Conservation (phyloP, 2,329 filamentous ascomycete species). For the Xylaria digitata region DNA sequence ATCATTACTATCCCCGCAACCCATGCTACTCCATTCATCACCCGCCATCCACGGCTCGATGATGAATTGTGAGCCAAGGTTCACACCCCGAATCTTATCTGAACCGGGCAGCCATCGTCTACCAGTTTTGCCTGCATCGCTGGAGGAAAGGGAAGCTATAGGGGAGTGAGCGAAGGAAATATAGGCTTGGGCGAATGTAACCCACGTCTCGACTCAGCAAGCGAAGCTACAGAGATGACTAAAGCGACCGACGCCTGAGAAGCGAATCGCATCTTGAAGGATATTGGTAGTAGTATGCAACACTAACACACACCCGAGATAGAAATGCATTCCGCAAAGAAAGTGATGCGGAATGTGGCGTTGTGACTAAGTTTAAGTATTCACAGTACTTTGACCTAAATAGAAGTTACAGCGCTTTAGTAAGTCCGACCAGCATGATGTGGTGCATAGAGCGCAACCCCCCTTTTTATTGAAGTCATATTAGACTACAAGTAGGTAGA, state of each 20-base stretch:
- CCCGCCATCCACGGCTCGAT: constrained; percentile 62
- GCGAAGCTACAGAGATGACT: constrained; percentile 24
- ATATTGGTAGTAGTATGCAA: not conserved
- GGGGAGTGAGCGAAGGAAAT: not conserved
- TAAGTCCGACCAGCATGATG: not conserved
- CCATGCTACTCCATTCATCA: constrained; percentile 58
- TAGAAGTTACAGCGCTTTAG: constrained; percentile 1
- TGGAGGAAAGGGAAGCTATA: constrained; percentile 19
- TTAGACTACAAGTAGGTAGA: constrained; percentile 1
- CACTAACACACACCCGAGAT: not conserved
- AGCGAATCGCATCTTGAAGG: constrained; percentile 25
- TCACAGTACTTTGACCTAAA: not conserved
- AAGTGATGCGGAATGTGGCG: not conserved
- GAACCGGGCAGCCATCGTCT: constrained; percentile 31
- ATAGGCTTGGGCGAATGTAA: not conserved
- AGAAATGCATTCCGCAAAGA: not conserved
- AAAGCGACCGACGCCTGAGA: constrained; percentile 16
- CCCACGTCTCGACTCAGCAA: constrained; percentile 31
- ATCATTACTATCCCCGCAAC: constrained; percentile 55
- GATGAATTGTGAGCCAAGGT: constrained; percentile 63
- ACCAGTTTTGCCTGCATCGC: not conserved
- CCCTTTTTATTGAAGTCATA: constrained; percentile 6
- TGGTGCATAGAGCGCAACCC: not conserved
- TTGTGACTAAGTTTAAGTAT: constrained; percentile 5
- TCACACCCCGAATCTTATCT: constrained; percentile 55